phyloP scores from a whole-genome alignment of 169 alveolate species.

The Eimeria necatrix region DNA sequence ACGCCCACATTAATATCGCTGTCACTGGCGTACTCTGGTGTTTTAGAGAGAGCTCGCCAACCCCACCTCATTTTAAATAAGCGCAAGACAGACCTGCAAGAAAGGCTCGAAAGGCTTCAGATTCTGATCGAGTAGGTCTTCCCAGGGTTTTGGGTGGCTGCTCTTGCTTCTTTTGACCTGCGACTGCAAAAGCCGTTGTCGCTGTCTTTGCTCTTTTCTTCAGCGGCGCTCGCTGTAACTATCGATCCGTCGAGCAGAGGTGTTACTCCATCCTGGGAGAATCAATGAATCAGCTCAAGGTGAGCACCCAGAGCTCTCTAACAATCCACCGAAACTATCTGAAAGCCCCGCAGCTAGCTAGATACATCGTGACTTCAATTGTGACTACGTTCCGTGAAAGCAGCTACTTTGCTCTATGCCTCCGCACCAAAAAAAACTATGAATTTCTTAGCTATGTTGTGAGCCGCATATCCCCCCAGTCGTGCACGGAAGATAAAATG shows the following conservation, averaged over 20 bases:
- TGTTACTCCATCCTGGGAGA: slow-evolving; percentile 88
- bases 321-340: not conserved
- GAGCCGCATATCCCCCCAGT: slow-evolving; percentile 45
- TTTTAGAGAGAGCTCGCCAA: not conserved
- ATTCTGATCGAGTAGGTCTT: not conserved
- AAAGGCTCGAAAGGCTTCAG: slow-evolving; percentile 19
- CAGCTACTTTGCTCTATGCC: not conserved
- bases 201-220: not conserved
- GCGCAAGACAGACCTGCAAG: slow-evolving; percentile 33
- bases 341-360: not conserved
- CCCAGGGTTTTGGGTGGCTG: too few relatives aligned
- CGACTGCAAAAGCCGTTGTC: not conserved
- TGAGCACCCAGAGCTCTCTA: slow-evolving; percentile 10
- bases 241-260: slow-evolving; percentile 87
- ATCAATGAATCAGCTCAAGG: slow-evolving; percentile 87
- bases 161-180: not conserved
- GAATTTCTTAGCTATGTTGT: not conserved
- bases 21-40: slow-evolving; percentile 37
- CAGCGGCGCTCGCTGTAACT: slow-evolving; percentile 86
- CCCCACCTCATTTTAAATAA: not conserved
- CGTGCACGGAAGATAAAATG: slow-evolving; percentile 88
- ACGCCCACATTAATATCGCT: slow-evolving; percentile 13
- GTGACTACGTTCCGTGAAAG: not conserved
- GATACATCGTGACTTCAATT: not conserved
- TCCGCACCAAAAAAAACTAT: not conserved